Percentiles rank a stretch among this genome's conserved stretches.
Evolutionary conservation across 1,139 yeast species (phyloP).

Genomic region (Yamadazyma triangularis): DNA sequence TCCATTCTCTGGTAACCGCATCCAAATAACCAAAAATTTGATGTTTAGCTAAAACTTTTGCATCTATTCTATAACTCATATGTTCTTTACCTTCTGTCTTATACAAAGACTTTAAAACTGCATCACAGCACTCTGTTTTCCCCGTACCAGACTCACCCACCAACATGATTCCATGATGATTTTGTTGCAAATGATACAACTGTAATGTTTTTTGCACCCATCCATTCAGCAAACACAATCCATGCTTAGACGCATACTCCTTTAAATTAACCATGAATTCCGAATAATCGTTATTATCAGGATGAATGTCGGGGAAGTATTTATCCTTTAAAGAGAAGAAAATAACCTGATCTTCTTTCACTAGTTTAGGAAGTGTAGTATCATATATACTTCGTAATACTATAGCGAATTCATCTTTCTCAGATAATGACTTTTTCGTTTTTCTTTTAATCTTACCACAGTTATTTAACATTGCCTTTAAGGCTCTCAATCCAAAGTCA

Average conservation of each 20-base stretch:
- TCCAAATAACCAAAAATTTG: slow-evolving; percentile 71
- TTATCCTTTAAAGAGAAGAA: slow-evolving; percentile 28
- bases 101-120: slow-evolving; percentile 44
- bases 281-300: slow-evolving; percentile 11
- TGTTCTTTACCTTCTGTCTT: slow-evolving; percentile 31
- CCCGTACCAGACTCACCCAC: slow-evolving; percentile 80
- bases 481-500: slow-evolving; percentile 84
- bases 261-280: slow-evolving; percentile 12
- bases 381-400: slow-evolving; percentile 53
- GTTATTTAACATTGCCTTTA: slow-evolving; percentile 59
- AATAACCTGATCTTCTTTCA: slow-evolving; percentile 43
- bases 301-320: slow-evolving; percentile 20
- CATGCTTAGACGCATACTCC: slow-evolving; percentile 12
- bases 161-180: slow-evolving; percentile 77
- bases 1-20: slow-evolving; percentile 83
- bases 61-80: slow-evolving; percentile 53
- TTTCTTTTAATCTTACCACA: slow-evolving; percentile 51
- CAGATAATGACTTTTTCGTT: slow-evolving; percentile 1
- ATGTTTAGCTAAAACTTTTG: slow-evolving; percentile 68
- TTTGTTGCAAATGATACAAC: slow-evolving; percentile 55
- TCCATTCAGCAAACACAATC: slow-evolving; percentile 21
- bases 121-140: slow-evolving; percentile 55
- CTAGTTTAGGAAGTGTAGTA: slow-evolving; percentile 62
- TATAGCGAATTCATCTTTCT: slow-evolving; percentile 31
- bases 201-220: slow-evolving; percentile 63